Percentiles rank a stretch among this genome's conserved stretches.
Evolutionary conservation across 805 yeast species (phyloP).

Genomic region (Myxozyma kluyveri): DNA sequence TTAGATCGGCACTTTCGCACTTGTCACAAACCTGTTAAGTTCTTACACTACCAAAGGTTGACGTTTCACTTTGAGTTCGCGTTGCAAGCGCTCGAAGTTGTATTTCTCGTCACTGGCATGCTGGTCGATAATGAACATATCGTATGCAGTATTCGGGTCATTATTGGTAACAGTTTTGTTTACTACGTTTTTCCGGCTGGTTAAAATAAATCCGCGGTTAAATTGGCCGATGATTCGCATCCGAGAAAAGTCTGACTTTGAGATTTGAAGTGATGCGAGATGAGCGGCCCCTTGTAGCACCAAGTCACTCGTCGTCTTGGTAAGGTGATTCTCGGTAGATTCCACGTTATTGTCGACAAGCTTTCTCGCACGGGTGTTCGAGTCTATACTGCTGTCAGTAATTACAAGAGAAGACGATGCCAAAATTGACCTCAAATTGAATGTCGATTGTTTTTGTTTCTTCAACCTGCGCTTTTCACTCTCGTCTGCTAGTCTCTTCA

Average conservation of each 20-base stretch:
- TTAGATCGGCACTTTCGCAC: not conserved
- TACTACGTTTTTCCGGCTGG: constrained; percentile 44
- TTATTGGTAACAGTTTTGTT: constrained; percentile 1
- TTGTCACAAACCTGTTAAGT: not conserved
- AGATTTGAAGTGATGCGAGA: constrained; percentile 57
- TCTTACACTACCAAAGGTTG: constrained; percentile 61
- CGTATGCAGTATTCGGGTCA: constrained; percentile 38
- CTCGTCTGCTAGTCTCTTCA: too few species aligned
- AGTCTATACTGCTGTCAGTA: too few species aligned
- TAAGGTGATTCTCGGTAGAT: too few species aligned
- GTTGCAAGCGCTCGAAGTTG: constrained; percentile 74
- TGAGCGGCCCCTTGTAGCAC: constrained; percentile 50
- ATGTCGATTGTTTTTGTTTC: too few species aligned
- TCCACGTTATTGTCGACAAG: too few species aligned
- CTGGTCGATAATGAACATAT: constrained; percentile 87
- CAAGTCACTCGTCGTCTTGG: too few species aligned
- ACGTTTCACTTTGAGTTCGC: constrained; percentile 54
- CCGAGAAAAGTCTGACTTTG: constrained; percentile 65
- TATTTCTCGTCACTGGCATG: constrained; percentile 97
- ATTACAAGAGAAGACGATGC: too few species aligned
- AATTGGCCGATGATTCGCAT: constrained; percentile 92
- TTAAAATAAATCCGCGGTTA: constrained; percentile 90
- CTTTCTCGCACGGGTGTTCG: too few species aligned
- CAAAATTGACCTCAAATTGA: too few species aligned
- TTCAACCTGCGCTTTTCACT: too few species aligned